A percentile compares a stretch with the other conserved stretches of the same genome.
Evolutionary conservation across 306 rosid species (phyloP).

Genomic region (Neltuma alba): DNA sequence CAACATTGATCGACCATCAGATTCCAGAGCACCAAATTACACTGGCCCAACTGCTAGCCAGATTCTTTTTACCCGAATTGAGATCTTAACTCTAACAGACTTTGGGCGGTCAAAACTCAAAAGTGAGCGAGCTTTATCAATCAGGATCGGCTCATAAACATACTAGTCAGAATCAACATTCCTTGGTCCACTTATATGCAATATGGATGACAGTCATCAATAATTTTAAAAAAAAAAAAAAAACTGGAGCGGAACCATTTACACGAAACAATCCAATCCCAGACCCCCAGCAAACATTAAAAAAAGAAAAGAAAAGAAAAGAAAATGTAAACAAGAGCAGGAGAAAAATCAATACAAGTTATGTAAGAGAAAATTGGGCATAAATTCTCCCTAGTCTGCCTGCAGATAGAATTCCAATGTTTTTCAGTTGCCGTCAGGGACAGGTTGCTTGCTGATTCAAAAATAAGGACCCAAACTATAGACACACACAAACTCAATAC

Average conservation of each 20-base stretch:
- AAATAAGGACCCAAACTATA: too few species aligned
- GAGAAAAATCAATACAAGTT: neutral
- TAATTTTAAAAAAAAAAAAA: neutral
- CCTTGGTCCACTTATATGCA: neutral
- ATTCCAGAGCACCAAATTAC: too few species aligned
- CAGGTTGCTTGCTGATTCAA: neutral
- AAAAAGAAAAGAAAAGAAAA: too few species aligned
- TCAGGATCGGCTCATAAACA: neutral
- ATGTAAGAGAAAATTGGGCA: neutral
- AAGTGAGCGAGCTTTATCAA: neutral
- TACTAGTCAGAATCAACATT: neutral
- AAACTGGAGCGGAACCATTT: neutral
- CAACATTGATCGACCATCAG: too few species aligned
- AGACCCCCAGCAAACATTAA: neutral
- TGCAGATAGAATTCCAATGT: neutral
- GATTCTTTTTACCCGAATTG: too few species aligned
- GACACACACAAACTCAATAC: too few species aligned
- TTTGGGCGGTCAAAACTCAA: neutral
- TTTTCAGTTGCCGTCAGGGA: neutral
- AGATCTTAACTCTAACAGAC: neutral
- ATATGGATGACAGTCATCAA: neutral
- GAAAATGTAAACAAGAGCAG: too few species aligned
- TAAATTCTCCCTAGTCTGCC: neutral
- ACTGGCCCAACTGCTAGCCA: too few species aligned
- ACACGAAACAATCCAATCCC: neutral